phyloP scores from a whole-genome alignment of 169 alveolate genomes.

The Babesia divergens region DNA sequence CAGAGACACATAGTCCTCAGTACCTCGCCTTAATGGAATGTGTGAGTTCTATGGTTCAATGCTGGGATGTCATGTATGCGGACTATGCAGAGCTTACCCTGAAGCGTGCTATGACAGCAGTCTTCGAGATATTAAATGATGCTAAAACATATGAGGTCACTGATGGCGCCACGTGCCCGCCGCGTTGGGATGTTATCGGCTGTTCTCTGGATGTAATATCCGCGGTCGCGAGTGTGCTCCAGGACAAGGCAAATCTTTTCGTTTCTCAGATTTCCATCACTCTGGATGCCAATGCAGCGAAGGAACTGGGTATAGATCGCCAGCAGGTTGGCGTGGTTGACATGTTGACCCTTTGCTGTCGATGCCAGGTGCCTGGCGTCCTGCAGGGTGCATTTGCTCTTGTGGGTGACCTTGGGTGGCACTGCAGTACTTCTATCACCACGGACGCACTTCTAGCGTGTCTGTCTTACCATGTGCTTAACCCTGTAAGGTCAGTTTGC shows the following conservation, averaged over 20 bases:
- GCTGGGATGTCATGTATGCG: constrained; percentile 12
- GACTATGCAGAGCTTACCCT: constrained; percentile 9
- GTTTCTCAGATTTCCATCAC: background rate
- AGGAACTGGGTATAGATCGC: background rate
- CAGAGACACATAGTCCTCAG: constrained; percentile 30
- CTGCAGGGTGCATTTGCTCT: constrained; percentile 45
- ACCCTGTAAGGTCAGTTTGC: constrained; percentile 1
- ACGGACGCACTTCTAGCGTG: constrained; percentile 12
- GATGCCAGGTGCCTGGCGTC: constrained; percentile 5
- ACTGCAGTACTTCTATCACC: constrained; percentile 7
- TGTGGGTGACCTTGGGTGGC: constrained; percentile 52
- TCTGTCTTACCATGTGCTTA: background rate
- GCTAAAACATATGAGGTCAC: constrained; percentile 6
- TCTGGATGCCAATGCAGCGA: constrained; percentile 2
- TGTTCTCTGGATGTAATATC: constrained; percentile 32
- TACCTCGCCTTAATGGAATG: constrained; percentile 51
- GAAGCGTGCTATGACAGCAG: constrained; percentile 21
- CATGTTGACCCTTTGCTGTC: constrained; percentile 20
- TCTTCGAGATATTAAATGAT: constrained; percentile 24
- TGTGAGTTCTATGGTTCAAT: constrained; percentile 18
- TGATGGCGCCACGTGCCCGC: constrained; percentile 8
- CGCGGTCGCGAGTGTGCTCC: background rate
- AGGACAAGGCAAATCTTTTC: background rate
- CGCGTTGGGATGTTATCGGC: constrained; percentile 41
- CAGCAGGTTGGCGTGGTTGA: constrained; percentile 13